A percentile compares a stretch with the other conserved stretches of the same genome.
Evolutionary conservation across 73 alveolate genomes (phyloP).

Genomic region (Uronychia setigera): DNA sequence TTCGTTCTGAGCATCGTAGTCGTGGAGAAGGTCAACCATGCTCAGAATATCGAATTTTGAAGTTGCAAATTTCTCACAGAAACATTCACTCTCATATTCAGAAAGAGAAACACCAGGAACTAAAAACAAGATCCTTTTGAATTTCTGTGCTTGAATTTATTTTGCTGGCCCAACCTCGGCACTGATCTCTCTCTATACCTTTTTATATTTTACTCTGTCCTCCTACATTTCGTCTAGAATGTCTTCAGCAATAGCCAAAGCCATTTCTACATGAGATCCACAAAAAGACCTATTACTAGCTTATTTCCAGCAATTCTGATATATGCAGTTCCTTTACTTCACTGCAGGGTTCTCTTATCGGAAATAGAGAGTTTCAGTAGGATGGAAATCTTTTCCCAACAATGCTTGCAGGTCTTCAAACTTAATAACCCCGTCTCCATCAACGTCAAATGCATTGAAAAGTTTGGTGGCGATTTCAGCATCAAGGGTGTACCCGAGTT

Average conservation of each 20-base stretch:
- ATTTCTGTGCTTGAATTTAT: no score
- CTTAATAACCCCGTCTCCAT: background rate
- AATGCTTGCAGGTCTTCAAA: background rate
- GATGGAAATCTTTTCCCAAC: background rate
- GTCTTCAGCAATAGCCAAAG: background rate
- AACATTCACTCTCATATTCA: background rate
- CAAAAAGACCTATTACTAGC: background rate
- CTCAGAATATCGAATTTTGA: background rate
- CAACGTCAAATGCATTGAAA: background rate
- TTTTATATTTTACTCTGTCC: background rate
- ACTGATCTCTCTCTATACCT: background rate
- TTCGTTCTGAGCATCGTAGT: background rate
- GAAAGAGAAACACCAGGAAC: background rate
- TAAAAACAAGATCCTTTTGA: background rate
- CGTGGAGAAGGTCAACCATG: background rate
- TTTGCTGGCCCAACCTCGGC: background rate
- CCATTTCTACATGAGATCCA: background rate
- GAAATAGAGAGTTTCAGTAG: background rate
- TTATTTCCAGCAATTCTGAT: background rate
- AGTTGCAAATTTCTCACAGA: background rate
- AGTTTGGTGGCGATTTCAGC: background rate
- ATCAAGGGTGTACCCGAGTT: background rate
- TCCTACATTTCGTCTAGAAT: background rate
- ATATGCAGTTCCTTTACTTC: background rate
- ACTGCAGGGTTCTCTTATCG: background rate